Percentiles rank a stretch among this genome's conserved stretches.
Evolutionary conservation across 129 eudicot genomes (phyloP).

Genomic region (Scalesia atractyloides): DNA sequence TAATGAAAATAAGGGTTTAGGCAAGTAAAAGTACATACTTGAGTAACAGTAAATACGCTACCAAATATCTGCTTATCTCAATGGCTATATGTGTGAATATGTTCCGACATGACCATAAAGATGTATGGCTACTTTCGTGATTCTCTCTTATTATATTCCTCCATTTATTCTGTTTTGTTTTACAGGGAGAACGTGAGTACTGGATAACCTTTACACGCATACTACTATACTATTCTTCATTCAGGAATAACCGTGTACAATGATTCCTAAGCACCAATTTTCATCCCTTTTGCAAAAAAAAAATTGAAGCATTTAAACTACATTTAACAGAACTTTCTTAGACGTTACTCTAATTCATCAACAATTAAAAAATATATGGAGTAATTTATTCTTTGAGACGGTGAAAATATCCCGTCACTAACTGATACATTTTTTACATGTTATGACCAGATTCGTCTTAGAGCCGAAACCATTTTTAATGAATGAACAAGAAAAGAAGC

Average conservation of each 20-base stretch:
- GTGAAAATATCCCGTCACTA: not conserved
- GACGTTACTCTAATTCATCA: not conserved
- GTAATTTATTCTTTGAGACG: not conserved
- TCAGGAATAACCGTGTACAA: not conserved
- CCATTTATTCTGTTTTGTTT: conserved; percentile 20
- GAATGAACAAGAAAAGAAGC: conserved; percentile 84
- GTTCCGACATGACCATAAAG: too few species aligned
- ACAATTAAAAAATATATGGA: not conserved
- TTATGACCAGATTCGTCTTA: conserved; percentile 65
- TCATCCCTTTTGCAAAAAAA: not conserved
- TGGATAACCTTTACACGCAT: conserved; percentile 22
- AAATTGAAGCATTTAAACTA: not conserved
- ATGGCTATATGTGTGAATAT: too few species aligned
- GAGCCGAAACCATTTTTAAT: conserved; percentile 81
- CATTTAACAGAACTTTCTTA: not conserved
- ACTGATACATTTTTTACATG: conserved; percentile 10
- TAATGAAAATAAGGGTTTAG: too few species aligned
- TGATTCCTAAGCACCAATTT: not conserved
- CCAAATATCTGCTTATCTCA: too few species aligned
- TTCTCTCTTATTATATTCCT: not conserved
- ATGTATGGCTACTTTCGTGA: too few species aligned
- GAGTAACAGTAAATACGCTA: too few species aligned
- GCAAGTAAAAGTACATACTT: too few species aligned
- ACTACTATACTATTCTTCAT: not conserved
- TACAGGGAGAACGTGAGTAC: conserved; percentile 94